Percentiles rank a stretch among this genome's conserved stretches.
These are phyloP conservation scores for Penicillium brevicompactum DNA, from an alignment of 2,329 filamentous ascomycete genomes.

Conservation along the genomic window DNA sequence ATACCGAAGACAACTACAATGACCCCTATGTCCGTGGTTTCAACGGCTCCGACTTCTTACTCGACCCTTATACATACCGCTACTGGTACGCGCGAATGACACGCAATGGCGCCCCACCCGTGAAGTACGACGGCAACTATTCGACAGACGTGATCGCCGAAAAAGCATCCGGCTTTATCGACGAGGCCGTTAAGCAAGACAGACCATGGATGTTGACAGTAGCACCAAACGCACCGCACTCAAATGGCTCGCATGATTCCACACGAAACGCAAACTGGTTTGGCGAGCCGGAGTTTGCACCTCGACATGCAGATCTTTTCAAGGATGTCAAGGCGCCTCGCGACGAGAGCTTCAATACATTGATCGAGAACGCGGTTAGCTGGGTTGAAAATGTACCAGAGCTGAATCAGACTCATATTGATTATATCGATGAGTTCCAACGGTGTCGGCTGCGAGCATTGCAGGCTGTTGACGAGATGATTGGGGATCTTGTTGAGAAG, in stretches of 20 bases:
- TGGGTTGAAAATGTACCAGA: conserved; percentile 48
- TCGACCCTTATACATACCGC: conserved; percentile 68
- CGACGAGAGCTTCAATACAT: conserved; percentile 62
- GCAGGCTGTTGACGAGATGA: conserved; percentile 57
- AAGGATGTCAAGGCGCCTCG: conserved; percentile 60
- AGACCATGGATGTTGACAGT: conserved; percentile 68
- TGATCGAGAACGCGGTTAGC: conserved; percentile 50
- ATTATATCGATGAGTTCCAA: conserved; percentile 56
- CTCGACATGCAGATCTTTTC: conserved; percentile 64
- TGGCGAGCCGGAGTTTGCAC: conserved; percentile 40
- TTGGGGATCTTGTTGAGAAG: conserved; percentile 46
- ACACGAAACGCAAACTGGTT: conserved; percentile 23
- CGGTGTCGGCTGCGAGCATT: conserved; percentile 51
- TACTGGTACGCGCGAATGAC: conserved; percentile 66
- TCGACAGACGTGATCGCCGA: conserved; percentile 60
- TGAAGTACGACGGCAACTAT: conserved; percentile 57
- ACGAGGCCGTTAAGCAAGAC: conserved; percentile 54
- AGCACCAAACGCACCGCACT: conserved; percentile 67
- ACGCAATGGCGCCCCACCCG: conserved; percentile 57
- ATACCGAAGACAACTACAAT: conserved; percentile 64
- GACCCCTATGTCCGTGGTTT: conserved; percentile 60
- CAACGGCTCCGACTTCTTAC: conserved; percentile 60
- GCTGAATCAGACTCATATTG: conserved; percentile 49
- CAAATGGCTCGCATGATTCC: conserved; percentile 40
- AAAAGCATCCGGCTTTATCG: conserved; percentile 60